These are phyloP conservation scores for Lentinula guzmanii DNA, from an alignment of 768 basidiomycete species.

Conservation along the genomic window DNA sequence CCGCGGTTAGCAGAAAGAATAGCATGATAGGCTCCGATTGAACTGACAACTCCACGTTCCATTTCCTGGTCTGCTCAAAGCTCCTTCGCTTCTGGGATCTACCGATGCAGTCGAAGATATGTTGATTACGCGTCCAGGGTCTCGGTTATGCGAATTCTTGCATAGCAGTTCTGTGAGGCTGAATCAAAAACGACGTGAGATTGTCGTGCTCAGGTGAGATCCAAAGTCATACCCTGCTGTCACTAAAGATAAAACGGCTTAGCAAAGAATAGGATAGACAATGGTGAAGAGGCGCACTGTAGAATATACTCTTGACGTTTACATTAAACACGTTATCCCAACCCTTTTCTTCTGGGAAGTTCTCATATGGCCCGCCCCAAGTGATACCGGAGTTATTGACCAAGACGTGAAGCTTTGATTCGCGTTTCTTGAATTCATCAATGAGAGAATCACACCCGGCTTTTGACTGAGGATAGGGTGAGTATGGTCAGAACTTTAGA, in stretches of 20 bases:
- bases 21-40: not conserved
- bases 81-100: conserved; percentile 42
- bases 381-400: conserved; percentile 80
- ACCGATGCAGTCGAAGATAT: conserved; percentile 69
- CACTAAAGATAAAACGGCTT: conserved; percentile 22
- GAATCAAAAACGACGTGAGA: conserved; percentile 12
- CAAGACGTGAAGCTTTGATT: conserved; percentile 72
- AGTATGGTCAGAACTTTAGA: not conserved
- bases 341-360: conserved; percentile 75
- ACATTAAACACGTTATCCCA: conserved; percentile 83
- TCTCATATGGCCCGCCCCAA: conserved; percentile 68
- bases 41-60: conserved; percentile 79
- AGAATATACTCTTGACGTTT: conserved; percentile 84
- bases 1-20: not conserved
- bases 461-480: conserved; percentile 43
- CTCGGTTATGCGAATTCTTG: conserved; percentile 55
- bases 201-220: conserved; percentile 29
- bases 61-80: conserved; percentile 44
- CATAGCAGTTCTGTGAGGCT: conserved; percentile 50
- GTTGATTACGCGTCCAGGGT: conserved; percentile 78
- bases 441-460: conserved; percentile 75
- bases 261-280: not conserved
- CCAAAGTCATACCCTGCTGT: conserved; percentile 29
- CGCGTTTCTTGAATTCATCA: conserved; percentile 59
- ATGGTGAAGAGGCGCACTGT: conserved; percentile 41